Evolutionary conservation across 495 filamentous ascomycete species (phyloP), one percentile per base, ranked within the genome.

Genomic region (Astrothelium macrocarpum): DNA sequence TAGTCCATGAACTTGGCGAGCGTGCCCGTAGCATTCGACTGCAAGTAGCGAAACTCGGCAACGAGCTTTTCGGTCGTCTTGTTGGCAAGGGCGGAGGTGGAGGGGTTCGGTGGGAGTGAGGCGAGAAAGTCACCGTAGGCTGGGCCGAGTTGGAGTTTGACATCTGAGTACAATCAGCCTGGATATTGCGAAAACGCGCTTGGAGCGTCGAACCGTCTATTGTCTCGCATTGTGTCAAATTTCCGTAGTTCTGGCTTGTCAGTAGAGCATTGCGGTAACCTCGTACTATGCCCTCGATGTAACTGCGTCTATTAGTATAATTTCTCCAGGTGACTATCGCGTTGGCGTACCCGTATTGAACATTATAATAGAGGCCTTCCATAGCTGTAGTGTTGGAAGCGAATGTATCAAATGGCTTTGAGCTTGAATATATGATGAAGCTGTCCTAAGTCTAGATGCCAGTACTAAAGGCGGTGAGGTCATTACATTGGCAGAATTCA

Each of bases 1-100:
- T 96, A 99, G 71, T 96, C 90, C 78, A 97, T 87, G 75, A 99
- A 99, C 70, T 89, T 90, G 59, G 91, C 87, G 25, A 96, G 84
- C 0, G 90, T 89, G 7, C 94, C 95, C 4, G 89, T 88, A 18
- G 95, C 87, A 72, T 97, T 95, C 45, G 90, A 90, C 68, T 91
- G 87, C 60, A 99, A 79, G 73, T 99, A 99, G 65, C 91, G 87
- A 77, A 99, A 99, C 74, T 99, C 95, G 62, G 91, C 85, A 69
- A 97, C 91, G 68, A 99, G 84, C 81, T 99, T 99, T 74, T 97
- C 93, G 68, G 91, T 96, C 68, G 93, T 94, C 78, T 90, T 95
- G 75, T 90, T 85, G 43, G 94, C 94, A 64, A 99, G 90, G 68
- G 86, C 84, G 65, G 94, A 97, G 64, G 94, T 99, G 53, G 95